Conservation (phyloP, 306 rosid genomes). For the Glycyrrhiza uralensis region DNA sequence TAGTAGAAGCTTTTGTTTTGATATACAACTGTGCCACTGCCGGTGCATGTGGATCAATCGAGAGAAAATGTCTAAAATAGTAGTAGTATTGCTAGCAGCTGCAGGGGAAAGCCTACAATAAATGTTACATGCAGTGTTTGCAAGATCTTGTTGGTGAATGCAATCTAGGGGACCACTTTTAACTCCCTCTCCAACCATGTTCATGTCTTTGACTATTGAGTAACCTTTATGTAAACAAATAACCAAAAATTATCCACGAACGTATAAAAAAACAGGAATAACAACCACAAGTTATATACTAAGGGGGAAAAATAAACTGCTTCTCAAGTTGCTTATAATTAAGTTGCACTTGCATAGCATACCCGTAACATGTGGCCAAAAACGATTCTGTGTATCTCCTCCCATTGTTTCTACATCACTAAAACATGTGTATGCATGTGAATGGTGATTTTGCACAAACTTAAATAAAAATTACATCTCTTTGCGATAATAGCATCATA, state of each 20-base stretch:
- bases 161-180: constrained; percentile 43
- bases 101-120: constrained; percentile 21
- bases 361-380: constrained; percentile 8
- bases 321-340: neutral
- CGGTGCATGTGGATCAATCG: neutral
- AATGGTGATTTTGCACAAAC: neutral
- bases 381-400: constrained; percentile 5
- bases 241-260: neutral
- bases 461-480: neutral
- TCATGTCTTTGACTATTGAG: constrained; percentile 32
- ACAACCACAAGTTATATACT: neutral
- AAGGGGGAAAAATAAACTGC: neutral
- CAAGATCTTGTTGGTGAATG: constrained; percentile 32
- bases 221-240: neutral
- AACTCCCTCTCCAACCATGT: constrained; percentile 28
- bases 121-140: constrained; percentile 17
- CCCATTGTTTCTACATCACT: neutral
- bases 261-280: neutral
- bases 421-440: constrained; percentile 36
- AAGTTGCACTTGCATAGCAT: neutral
- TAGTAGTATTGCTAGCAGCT: neutral
- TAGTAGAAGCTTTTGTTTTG: neutral
- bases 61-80: constrained; percentile 13
- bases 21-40: constrained; percentile 21
- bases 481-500: neutral